phyloP scores from a whole-genome alignment of 2,329 filamentous ascomycete species.

The Purpureocillium lavendulum region DNA sequence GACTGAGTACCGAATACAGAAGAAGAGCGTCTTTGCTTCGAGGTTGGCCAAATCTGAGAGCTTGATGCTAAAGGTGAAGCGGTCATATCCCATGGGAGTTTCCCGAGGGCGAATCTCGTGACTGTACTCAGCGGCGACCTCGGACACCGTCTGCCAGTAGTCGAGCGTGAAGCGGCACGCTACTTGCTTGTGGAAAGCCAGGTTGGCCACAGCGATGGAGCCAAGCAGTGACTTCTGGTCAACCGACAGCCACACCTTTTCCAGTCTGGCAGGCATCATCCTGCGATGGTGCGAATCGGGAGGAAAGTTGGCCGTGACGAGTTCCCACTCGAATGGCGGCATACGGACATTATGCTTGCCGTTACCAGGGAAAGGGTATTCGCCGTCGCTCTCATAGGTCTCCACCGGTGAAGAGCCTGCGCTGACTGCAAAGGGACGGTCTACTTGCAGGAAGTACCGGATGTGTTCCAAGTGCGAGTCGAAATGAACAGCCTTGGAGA shows the following conservation, averaged over 20 bases:
- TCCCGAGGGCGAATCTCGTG: conserved; percentile 66
- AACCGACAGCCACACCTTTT: conserved; percentile 76
- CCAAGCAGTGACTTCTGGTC: conserved; percentile 86
- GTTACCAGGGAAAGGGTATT: conserved; percentile 71
- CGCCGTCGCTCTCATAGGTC: conserved; percentile 73
- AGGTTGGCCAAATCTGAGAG: conserved; percentile 84
- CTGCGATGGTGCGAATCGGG: conserved; percentile 43
- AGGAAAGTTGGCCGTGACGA: conserved; percentile 78
- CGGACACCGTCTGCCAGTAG: conserved; percentile 97
- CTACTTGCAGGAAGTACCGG: conserved; percentile 88
- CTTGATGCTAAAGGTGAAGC: conserved; percentile 92
- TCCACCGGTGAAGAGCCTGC: conserved; percentile 88
- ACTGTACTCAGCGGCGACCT: conserved; percentile 82
- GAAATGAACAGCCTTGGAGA: conserved; percentile 96
- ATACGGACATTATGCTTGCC: conserved; percentile 25
- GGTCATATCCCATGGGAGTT: conserved; percentile 62
- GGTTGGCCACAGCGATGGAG: conserved; percentile 74
- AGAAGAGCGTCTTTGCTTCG: conserved; percentile 84
- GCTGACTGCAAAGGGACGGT: conserved; percentile 91
- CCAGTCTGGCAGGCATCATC: conserved; percentile 64
- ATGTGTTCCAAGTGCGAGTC: conserved; percentile 95
- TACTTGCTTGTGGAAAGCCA: conserved; percentile 82
- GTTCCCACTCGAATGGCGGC: conserved; percentile 74
- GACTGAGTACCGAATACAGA: conserved; percentile 84
- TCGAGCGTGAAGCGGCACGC: conserved; percentile 93